Evolutionary conservation across 2,329 filamentous ascomycete genomes (phyloP), one percentile per base, ranked within the genome.

Genomic region (Colletotrichum costaricense): DNA sequence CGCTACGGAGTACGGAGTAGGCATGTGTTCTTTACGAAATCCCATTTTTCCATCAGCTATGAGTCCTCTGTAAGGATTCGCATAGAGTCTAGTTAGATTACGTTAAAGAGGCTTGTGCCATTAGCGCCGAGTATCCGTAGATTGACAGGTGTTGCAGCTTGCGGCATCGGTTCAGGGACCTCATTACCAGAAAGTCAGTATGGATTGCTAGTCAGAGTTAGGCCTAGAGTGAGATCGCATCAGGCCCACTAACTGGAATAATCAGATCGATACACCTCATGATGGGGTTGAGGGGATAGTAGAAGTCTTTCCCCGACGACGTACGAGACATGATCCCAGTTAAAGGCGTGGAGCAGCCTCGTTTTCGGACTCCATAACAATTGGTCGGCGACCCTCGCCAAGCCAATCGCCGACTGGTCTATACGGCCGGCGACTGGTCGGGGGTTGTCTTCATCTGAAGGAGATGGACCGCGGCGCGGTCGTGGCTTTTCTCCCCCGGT

Each of bases 301-400:
- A 63, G 24, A 38, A n/a, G 14, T 26, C 54, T 26, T 56, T 49
- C 22, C 38, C 26, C 57, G 33, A 38, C 58, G 22, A 35, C 4
- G 58, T 30, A 30, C 59, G 42, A 24, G 5, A 42, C 19, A 49
- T 22, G 4, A 52, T 22, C 16, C 60, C 12, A 52, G 11, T 54
- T 70, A 35, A 56, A 60, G 12, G 14, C 59, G 54, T 69, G 66
- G 55, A 38, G 30, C 16, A 8, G 42, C 19, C 55, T 62, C 70
- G 67, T 73, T 70, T 62, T 73, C 70, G 49, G 67, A 66, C 38
- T 42, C 19, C 6, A 3, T 19, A 2, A 4, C 56, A 11, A 70
- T 73, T 73, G 70, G 67, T 33, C 67, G 24, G 12, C 16, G 5
- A 11, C 16, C 11, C 16, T 16, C n/a, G 26, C 33, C 26, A 24